Conservation (phyloP, 192 early-diverging fungal species). For the Mortierella hygrophila region DNA sequence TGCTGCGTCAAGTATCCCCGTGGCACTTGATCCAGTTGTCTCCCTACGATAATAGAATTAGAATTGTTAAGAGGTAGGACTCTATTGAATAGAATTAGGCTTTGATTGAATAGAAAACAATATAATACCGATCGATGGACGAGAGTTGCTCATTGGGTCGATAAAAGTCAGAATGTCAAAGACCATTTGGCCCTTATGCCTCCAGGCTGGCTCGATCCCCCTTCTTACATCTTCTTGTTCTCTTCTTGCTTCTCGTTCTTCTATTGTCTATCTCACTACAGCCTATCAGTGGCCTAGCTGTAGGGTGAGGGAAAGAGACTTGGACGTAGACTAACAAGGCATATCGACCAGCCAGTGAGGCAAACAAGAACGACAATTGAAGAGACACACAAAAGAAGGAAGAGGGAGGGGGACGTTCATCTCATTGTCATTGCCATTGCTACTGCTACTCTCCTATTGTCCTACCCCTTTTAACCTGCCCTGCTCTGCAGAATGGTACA, state of each 20-base stretch:
- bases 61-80: too few species aligned
- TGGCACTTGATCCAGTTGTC: neutral
- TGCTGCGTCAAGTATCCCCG: neutral
- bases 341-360: too few species aligned
- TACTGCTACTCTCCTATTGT: too few species aligned
- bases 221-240: neutral
- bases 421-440: too few species aligned
- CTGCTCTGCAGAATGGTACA: neutral
- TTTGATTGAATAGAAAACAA: neutral
- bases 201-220: neutral
- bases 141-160: neutral
- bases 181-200: conserved; percentile 1
- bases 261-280: neutral
- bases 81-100: too few species aligned
- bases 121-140: neutral
- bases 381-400: too few species aligned
- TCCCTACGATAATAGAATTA: neutral
- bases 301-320: too few species aligned
- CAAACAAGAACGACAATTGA: too few species aligned
- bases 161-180: neutral
- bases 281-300: too few species aligned
- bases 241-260: neutral
- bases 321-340: too few species aligned
- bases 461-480: neutral
- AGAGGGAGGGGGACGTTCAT: too few species aligned